A percentile compares a stretch with the other conserved stretches of the same genome.
Conservation (phyloP, 352 stramenopile genomes). For the Phytophthora nicotianae region DNA sequence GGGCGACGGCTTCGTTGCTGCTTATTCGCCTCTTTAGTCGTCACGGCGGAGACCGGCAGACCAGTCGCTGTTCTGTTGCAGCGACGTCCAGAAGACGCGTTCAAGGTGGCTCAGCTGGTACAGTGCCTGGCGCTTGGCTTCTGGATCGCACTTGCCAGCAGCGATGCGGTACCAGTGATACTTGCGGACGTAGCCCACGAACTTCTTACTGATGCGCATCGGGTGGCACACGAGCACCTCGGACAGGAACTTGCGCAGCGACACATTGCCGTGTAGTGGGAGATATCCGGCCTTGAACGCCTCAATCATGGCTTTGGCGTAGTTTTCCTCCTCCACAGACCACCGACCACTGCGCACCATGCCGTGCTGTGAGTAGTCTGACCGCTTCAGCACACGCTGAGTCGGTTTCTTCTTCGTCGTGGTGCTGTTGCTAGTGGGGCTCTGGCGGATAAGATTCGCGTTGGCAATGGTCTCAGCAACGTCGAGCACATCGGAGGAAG, state of each 20-base stretch:
- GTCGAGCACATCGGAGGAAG: conserved; percentile 22
- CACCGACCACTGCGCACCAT: conserved; percentile 73
- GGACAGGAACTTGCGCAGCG: conserved; percentile 86
- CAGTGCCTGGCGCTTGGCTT: conserved; percentile 50
- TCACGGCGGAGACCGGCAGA: conserved; percentile 24
- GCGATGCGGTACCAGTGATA: conserved; percentile 87
- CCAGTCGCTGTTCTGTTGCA: conserved; percentile 69
- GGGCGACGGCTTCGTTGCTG: neutral
- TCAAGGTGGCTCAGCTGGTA: conserved; percentile 52
- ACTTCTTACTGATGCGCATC: conserved; percentile 94
- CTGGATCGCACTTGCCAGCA: conserved; percentile 59
- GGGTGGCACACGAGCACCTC: conserved; percentile 88
- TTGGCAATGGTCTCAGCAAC: conserved; percentile 30
- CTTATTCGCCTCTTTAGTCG: conserved; percentile 17
- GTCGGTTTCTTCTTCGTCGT: conserved; percentile 39
- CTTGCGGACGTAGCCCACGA: conserved; percentile 88
- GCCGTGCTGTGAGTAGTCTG: conserved; percentile 80
- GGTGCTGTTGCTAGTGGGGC: conserved; percentile 18
- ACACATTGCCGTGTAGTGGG: conserved; percentile 80
- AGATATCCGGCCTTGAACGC: conserved; percentile 76
- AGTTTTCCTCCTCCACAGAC: conserved; percentile 77
- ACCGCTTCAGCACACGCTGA: conserved; percentile 69
- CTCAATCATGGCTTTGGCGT: conserved; percentile 85
- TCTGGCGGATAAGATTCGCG: conserved; percentile 31
- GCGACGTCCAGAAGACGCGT: conserved; percentile 64